These are phyloP conservation scores for Raffaelea albimanens DNA, from an alignment of 2,329 filamentous ascomycete genomes.

Conservation along the genomic window DNA sequence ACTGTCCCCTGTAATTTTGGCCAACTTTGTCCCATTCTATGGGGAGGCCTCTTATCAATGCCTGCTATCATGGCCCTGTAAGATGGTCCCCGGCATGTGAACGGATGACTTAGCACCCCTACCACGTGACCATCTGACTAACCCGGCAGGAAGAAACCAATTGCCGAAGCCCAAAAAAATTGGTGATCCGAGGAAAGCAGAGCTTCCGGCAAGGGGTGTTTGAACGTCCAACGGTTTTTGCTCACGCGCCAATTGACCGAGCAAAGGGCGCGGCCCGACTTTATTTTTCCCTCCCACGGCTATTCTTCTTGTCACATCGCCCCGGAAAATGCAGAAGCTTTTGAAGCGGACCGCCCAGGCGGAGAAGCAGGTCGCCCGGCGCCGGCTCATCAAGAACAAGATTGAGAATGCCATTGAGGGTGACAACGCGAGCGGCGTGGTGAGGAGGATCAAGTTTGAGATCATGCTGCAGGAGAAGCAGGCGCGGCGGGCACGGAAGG, in stretches of 20 bases:
- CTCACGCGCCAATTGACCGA: no score
- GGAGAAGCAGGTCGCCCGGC: slow-evolving; percentile 51
- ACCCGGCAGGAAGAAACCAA: slow-evolving; percentile 8
- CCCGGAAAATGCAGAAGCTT: slow-evolving; percentile 57
- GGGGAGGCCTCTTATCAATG: no score
- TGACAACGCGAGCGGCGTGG: slow-evolving; percentile 2
- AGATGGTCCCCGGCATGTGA: no score
- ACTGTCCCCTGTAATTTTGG: no score
- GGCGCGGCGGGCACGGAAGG: slow-evolving; percentile 45
- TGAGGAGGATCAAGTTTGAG: slow-evolving; percentile 25
- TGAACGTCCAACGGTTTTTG: no score
- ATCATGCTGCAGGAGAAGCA: slow-evolving; percentile 15
- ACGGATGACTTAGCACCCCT: no score
- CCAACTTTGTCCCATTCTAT: no score
- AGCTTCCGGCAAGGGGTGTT: no score
- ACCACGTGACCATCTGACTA: neutral
- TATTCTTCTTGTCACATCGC: slow-evolving; percentile 10
- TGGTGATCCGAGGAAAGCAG: neutral
- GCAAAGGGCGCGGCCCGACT: no score
- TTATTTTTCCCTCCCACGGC: no score
- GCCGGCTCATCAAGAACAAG: slow-evolving; percentile 19
- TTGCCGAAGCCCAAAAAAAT: slow-evolving; percentile 8
- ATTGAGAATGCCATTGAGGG: slow-evolving; percentile 1
- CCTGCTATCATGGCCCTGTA: no score
- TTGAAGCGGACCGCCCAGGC: slow-evolving; percentile 57